Percentiles rank a stretch among this genome's conserved stretches.
Conservation (phyloP, 306 rosid genomes). For the Begonia fuchsioides region DNA sequence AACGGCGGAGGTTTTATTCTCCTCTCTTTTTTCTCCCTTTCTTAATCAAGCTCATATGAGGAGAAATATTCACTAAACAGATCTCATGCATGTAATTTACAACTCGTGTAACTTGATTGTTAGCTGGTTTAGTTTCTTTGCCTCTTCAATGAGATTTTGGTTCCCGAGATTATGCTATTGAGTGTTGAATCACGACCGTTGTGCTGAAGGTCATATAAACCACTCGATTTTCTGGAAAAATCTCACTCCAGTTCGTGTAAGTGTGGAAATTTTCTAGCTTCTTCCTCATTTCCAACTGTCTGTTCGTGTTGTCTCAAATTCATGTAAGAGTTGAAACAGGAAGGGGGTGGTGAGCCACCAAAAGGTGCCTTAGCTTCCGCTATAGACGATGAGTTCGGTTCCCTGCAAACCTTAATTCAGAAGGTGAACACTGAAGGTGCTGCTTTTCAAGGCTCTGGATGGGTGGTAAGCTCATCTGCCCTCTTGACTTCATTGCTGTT, state of each 20-base stretch:
- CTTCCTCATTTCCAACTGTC: not conserved
- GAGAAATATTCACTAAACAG: too few relatives aligned
- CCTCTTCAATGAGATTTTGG: too few relatives aligned
- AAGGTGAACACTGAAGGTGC: slow-evolving; percentile 68
- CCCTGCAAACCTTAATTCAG: slow-evolving; percentile 38
- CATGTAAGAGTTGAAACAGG: slow-evolving; percentile 26
- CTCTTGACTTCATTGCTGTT: too few relatives aligned
- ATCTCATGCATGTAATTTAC: too few relatives aligned
- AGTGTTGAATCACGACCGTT: not conserved
- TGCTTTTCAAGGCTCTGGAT: slow-evolving; percentile 74
- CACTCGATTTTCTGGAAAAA: slow-evolving; percentile 36
- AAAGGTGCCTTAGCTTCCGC: slow-evolving; percentile 57
- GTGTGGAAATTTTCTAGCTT: not conserved
- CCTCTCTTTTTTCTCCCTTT: not conserved
- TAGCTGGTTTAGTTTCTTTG: too few relatives aligned
- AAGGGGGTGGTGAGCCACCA: slow-evolving; percentile 77
- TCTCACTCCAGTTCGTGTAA: slow-evolving; percentile 18
- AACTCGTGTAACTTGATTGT: too few relatives aligned
- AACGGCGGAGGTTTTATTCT: slow-evolving; percentile 35
- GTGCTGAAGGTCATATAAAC: slow-evolving; percentile 22
- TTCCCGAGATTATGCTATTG: too few relatives aligned
- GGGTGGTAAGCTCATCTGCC: slow-evolving; percentile 48
- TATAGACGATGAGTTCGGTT: slow-evolving; percentile 56
- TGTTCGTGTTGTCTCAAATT: not conserved
- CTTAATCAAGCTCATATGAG: too few relatives aligned